Conservation (phyloP, 345 rosid genomes). For the Populus tremula region DNA sequence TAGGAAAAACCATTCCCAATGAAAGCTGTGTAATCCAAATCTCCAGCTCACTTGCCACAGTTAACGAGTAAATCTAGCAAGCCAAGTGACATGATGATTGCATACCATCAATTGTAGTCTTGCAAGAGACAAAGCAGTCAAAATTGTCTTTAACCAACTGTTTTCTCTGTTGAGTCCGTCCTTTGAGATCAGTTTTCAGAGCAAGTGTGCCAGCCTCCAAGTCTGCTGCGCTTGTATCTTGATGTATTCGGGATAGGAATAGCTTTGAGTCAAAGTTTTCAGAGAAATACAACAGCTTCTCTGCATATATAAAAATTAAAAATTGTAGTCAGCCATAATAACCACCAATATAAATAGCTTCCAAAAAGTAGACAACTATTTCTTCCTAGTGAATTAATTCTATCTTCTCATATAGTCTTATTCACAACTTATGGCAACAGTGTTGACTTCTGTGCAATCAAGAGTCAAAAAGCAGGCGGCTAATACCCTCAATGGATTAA, state of each 20-base stretch:
- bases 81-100: slow-evolving; percentile 13
- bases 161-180: slow-evolving; percentile 86
- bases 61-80: slow-evolving; percentile 14
- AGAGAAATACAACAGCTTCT: slow-evolving; percentile 83
- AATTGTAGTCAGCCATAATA: neutral
- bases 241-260: slow-evolving; percentile 87
- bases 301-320: slow-evolving; percentile 44
- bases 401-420: neutral
- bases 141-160: slow-evolving; percentile 95
- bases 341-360: slow-evolving; percentile 5
- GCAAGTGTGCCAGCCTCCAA: slow-evolving; percentile 92
- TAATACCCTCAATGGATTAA: neutral
- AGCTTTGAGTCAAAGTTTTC: slow-evolving; percentile 87
- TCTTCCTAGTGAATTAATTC: neutral
- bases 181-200: slow-evolving; percentile 89
- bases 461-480: neutral
- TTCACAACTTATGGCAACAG: neutral
- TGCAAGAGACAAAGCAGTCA: slow-evolving; percentile 99
- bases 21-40: slow-evolving; percentile 13
- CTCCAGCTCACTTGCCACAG: slow-evolving; percentile 1
- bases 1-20: slow-evolving; percentile 5
- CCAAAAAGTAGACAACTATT: neutral
- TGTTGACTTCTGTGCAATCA: too few species aligned
- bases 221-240: slow-evolving; percentile 74
- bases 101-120: slow-evolving; percentile 97